Base-by-base conservation (phyloP, 495 filamentous ascomycete genomes). In the Penicillium egyptiacum region DNA sequence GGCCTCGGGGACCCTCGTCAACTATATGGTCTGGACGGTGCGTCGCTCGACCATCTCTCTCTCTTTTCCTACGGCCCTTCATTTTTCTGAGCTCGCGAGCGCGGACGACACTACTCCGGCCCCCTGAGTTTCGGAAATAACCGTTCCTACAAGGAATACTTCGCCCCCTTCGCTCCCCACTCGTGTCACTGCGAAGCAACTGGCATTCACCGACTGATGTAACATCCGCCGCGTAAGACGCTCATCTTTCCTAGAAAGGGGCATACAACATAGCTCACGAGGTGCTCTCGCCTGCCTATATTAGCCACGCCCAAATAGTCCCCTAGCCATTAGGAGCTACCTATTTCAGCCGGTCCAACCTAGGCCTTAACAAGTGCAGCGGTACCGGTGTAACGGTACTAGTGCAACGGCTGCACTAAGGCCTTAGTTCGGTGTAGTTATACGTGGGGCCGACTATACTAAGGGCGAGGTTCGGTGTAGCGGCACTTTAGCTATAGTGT, bases 21-120 rank as follows among this genome's bases (percentile, higher is more conserved):
- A 48, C 45, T 48, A 48, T 48, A 48, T 48, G 31, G 17, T 48
- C 45, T 31, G 4, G 28, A 16, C 45, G 45, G 45, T 48, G 45
- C 45, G 45, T 48, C 45, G 45, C 45, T 48, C 25, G 25, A 48
- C 41, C 9, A 43, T 17, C 17, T 23, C 20, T 48, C 25, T 30
- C 23, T 48, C 45, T 11, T 46, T 46, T 28, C 43, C 43, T 10
- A 46, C 16, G 22, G 20, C 43, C 45, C 14, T 30, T 30, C 45
- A 22, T 31, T 30, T 12, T 48, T 22, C 45, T 30, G 14, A 48
- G 11, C 45, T 11, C 45, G 3, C 16, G 45, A 48, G 45, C 14
- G 11, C 25, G 45, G 45, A 48, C 3, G 3, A 8, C 25, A 48
- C 14, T 30, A 22, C 45, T 28, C 45, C 45, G 23, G 28, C 25